Evolutionary conservation across 306 rosid species (phyloP).

Genomic region (Begonia loranthoides): DNA sequence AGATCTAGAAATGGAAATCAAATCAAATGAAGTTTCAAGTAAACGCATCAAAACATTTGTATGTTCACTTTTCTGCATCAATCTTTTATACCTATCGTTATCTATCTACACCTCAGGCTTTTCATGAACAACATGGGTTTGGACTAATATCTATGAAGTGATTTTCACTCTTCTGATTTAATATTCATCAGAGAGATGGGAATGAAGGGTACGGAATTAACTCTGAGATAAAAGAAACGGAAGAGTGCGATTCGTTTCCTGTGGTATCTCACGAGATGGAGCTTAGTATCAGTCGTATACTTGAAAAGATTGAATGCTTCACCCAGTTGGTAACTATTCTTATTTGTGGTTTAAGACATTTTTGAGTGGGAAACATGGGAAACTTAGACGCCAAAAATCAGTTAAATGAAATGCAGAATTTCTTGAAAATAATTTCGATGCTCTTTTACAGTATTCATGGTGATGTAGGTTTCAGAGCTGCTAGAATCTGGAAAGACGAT

Average conservation of each 20-base stretch:
- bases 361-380: background rate
- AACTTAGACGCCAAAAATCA: background rate
- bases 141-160: background rate
- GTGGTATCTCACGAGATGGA: conserved; percentile 64
- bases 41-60: conserved; percentile 45
- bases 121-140: background rate
- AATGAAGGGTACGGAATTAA: conserved; percentile 27
- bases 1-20: conserved; percentile 15
- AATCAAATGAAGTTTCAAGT: conserved; percentile 21
- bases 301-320: conserved; percentile 58
- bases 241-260: conserved; percentile 22
- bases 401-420: too few relatives aligned
- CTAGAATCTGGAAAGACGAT: conserved; percentile 60
- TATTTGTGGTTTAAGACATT: background rate
- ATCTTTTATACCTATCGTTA: background rate
- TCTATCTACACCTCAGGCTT: background rate
- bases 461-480: conserved; percentile 58
- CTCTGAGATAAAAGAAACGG: conserved; percentile 25
- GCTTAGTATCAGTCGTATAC: conserved; percentile 36
- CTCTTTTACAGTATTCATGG: background rate
- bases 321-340: conserved; percentile 50
- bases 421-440: too few relatives aligned
- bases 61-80: conserved; percentile 5
- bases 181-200: conserved; percentile 21
- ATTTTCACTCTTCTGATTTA: background rate